phyloP scores from a whole-genome alignment of 176 grass and related monocot species.

The Carex myosuroides region DNA sequence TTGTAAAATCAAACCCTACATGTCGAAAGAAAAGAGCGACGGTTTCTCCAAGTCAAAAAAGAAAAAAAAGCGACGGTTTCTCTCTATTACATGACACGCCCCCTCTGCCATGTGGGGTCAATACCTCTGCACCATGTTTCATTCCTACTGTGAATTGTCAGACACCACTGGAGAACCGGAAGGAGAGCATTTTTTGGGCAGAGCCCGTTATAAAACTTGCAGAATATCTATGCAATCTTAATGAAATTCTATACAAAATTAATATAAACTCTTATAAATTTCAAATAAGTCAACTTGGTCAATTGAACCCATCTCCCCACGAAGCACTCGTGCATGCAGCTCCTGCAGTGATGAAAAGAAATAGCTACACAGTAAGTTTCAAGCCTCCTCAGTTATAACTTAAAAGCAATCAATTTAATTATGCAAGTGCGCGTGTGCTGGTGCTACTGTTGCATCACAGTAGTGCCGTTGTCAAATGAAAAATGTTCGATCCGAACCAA shows the following conservation, averaged over 20 bases:
- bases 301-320: background rate
- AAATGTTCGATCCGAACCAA: background rate
- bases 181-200: background rate
- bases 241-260: background rate
- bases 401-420: background rate
- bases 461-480: background rate
- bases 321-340: background rate
- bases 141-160: conserved; percentile 1
- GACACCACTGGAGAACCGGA: conserved; percentile 1
- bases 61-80: background rate
- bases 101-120: background rate
- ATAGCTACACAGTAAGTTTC: background rate
- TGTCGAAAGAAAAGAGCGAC: too few relatives aligned
- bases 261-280: background rate
- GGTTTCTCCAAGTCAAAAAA: background rate
- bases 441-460: background rate
- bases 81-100: background rate
- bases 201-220: background rate
- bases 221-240: background rate
- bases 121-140: background rate
- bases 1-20: too few relatives aligned
- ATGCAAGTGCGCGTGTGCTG: background rate
- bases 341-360: background rate
- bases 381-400: background rate
- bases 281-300: background rate